Base-by-base conservation (phyloP, 2,329 filamentous ascomycete genomes). In the Geoglossum cookeanum region DNA sequence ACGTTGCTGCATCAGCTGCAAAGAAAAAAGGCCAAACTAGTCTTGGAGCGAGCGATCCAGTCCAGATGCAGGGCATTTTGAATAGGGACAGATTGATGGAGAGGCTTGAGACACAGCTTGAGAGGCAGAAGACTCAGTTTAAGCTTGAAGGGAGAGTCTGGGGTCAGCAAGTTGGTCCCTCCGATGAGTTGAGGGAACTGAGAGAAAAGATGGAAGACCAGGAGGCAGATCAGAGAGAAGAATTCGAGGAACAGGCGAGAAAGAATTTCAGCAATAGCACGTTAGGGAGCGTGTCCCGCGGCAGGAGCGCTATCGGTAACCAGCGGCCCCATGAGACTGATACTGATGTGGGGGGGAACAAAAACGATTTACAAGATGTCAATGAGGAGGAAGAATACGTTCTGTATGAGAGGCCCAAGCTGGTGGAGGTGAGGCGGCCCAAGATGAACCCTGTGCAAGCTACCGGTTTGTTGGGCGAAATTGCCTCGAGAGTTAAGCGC, bases 121-220 rank as follows among this genome's bases (percentile, higher is more conserved):
- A 97, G 73, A 78, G 92, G 61, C 91, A 95, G 62, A 97, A 97
- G 78, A 97, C 92, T 0, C 90, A 97, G 67, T 95, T 88, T 71
- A 96, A 96, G 71, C 80, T 98, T 35, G 92, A 97, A 70, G 92
- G 92, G 63, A 87, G 87, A 68, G 83, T 88, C 7, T 95, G 91
- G 85, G 84, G 84, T 60, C 86, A 94, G 61, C 74, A 78, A 56
- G 78, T 85, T 61, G 87, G 87, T 39, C 91, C 92, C 11, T 96
- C 89, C 49, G 92, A 98, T 71, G 84, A 90, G 64, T 75, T 98
- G 59, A 84, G 92, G 62, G 91, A 94, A 62, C 76, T 97, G 55
- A 84, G 92, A 59, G 91, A 97, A 70, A 84, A 90, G 70, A 98
- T 98, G 92, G 92, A 97, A 61, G 75, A 76, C 56, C 75, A 75